Percentiles rank a stretch among this genome's conserved stretches.
Conservation (phyloP, 2,329 filamentous ascomycete species). For the Lasiodiplodia hormozganensis region DNA sequence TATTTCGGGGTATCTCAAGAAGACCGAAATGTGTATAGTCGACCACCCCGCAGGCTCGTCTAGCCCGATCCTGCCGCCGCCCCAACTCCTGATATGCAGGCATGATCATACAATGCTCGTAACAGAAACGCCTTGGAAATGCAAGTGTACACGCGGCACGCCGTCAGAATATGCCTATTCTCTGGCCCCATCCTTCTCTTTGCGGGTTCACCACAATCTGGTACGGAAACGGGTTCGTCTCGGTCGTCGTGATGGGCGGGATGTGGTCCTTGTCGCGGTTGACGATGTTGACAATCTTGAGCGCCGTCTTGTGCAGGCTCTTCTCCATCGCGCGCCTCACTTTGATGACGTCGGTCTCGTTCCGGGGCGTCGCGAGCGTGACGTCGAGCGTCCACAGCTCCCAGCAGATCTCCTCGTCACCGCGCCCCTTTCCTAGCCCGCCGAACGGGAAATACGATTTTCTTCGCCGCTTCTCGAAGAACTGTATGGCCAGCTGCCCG, state of each 20-base stretch:
- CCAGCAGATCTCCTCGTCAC: slow-evolving; percentile 95
- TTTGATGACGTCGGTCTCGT: slow-evolving; percentile 86
- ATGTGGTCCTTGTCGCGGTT: slow-evolving; percentile 95
- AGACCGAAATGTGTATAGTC: slow-evolving; percentile 26
- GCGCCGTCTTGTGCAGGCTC: slow-evolving; percentile 82
- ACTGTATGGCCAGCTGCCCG: slow-evolving; percentile 84
- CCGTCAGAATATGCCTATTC: slow-evolving; percentile 72
- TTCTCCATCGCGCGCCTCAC: slow-evolving; percentile 91
- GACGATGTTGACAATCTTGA: slow-evolving; percentile 88
- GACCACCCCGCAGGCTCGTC: slow-evolving; percentile 11
- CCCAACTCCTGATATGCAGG: slow-evolving; percentile 29
- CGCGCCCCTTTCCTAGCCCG: slow-evolving; percentile 53
- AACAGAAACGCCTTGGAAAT: slow-evolving; percentile 27
- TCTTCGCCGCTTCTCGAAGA: slow-evolving; percentile 89
- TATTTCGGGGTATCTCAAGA: slow-evolving; percentile 30
- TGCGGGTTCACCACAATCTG: slow-evolving; percentile 89
- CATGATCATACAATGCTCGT: slow-evolving; percentile 15
- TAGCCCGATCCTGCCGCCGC: not conserved
- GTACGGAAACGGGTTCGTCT: slow-evolving; percentile 93
- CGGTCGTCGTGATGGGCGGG: slow-evolving; percentile 91
- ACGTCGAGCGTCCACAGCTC: slow-evolving; percentile 95
- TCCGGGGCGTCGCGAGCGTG: slow-evolving; percentile 87
- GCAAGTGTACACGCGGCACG: not conserved
- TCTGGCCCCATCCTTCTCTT: slow-evolving; percentile 76
- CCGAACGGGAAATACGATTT: slow-evolving; percentile 78